phyloP scores from a whole-genome alignment of 2,329 filamentous ascomycete genomes.

The Claviceps monticola region DNA sequence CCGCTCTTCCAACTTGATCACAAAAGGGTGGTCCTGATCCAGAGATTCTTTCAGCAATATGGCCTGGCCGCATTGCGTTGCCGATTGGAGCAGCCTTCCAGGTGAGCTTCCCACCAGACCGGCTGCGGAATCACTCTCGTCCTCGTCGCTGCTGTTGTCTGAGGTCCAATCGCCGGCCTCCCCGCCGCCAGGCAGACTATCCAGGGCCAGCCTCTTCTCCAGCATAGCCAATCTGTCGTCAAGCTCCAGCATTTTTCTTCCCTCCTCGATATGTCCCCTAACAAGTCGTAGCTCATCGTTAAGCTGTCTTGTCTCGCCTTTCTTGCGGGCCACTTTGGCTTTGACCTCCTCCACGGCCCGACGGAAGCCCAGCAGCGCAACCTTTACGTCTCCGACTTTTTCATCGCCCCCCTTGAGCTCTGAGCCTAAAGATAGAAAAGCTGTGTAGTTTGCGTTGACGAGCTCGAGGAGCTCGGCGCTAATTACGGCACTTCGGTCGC shows the following conservation, averaged over 20 bases:
- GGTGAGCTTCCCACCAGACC: conserved; percentile 32
- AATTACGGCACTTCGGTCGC: conserved; percentile 65
- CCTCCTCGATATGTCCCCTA: conserved; percentile 46
- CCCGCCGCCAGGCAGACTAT: conserved; percentile 15
- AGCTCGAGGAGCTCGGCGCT: conserved; percentile 82
- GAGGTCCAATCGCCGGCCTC: conserved; percentile 11
- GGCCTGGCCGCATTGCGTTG: conserved; percentile 30
- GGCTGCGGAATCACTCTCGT: conserved; percentile 19
- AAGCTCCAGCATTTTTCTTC: conserved; percentile 51
- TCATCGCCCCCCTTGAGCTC: conserved; percentile 81
- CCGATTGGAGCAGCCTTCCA: conserved; percentile 30
- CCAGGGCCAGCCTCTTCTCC: conserved; percentile 49
- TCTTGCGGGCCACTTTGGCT: conserved; percentile 47
- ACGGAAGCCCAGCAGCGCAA: conserved; percentile 74
- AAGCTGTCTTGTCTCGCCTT: conserved; percentile 46
- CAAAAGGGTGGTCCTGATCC: conserved; percentile 34
- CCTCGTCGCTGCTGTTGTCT: conserved; percentile 26
- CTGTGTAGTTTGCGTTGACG: conserved; percentile 88
- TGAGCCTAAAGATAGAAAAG: conserved; percentile 72
- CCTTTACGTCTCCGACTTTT: conserved; percentile 75
- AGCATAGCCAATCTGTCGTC: conserved; percentile 48
- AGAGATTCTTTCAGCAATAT: conserved; percentile 28
- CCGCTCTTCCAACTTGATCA: conserved; percentile 38
- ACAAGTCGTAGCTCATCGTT: conserved; percentile 55
- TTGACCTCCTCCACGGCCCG: conserved; percentile 68